These are phyloP conservation scores for Saxophila tyrrhenica DNA, from an alignment of 495 filamentous ascomycete species.

Conservation along the genomic window DNA sequence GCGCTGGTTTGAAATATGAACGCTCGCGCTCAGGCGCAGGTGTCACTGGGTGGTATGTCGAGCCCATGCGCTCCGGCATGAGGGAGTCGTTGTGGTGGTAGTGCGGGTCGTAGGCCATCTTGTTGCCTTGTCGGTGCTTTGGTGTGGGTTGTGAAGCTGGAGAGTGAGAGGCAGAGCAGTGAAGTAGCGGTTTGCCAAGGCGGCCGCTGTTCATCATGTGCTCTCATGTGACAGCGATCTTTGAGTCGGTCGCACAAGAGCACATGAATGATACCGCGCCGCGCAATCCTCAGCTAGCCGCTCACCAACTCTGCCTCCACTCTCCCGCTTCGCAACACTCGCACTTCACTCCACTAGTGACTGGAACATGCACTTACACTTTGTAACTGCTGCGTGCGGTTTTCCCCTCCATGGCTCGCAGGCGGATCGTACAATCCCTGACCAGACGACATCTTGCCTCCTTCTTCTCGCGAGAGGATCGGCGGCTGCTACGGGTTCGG, in stretches of 20 bases:
- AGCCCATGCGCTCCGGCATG: too few relatives aligned
- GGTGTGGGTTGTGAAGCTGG: not conserved
- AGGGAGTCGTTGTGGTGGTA: too few relatives aligned
- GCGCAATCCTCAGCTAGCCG: not conserved
- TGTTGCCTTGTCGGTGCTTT: not conserved
- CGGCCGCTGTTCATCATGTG: too few relatives aligned
- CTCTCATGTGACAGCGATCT: too few relatives aligned
- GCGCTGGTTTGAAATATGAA: not conserved
- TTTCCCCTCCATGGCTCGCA: not conserved
- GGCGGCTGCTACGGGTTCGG: not conserved
- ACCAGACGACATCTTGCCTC: not conserved
- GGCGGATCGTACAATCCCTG: constrained; percentile 1
- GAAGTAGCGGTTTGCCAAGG: too few relatives aligned
- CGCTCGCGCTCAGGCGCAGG: not conserved
- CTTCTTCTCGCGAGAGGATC: not conserved
- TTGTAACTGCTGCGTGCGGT: not conserved
- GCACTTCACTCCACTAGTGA: not conserved
- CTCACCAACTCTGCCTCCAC: not conserved
- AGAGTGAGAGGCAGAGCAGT: not conserved
- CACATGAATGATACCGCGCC: not conserved
- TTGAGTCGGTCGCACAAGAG: not conserved
- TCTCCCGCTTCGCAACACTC: not conserved
- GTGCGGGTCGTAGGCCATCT: too few relatives aligned
- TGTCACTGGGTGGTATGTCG: not conserved
- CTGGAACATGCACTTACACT: not conserved